Percentiles rank a stretch among this genome's conserved stretches.
phyloP scores from a whole-genome alignment of 108 stramenopile genomes.

The Conticribra weissflogii region DNA sequence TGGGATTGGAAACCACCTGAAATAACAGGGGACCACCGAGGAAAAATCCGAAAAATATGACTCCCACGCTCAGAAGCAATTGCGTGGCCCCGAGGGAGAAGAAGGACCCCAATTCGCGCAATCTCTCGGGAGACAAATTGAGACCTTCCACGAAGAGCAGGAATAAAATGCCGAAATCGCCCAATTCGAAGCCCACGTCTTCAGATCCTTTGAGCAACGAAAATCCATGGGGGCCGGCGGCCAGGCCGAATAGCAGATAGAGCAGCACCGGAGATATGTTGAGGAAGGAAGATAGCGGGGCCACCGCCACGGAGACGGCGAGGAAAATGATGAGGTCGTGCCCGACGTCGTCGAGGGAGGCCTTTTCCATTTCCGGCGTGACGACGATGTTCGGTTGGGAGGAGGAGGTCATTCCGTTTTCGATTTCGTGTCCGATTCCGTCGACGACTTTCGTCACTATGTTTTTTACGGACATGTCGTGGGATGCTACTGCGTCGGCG shows the following conservation, averaged over 20 bases:
- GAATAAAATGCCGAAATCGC: conserved; percentile 84
- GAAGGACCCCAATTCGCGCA: conserved; percentile 61
- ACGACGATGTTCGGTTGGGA: not conserved
- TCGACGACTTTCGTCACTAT: conserved; percentile 20
- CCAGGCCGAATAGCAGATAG: conserved; percentile 60
- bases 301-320: conserved; percentile 55
- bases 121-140: conserved; percentile 58
- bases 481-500: not conserved
- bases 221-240: conserved; percentile 68
- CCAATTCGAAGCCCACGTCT: conserved; percentile 63
- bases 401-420: conserved; percentile 3
- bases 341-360: conserved; percentile 47
- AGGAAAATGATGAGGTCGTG: conserved; percentile 74
- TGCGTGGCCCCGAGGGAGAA: conserved; percentile 65
- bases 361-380: conserved; percentile 48
- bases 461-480: conserved; percentile 15
- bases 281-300: conserved; percentile 56
- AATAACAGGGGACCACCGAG: conserved; percentile 63
- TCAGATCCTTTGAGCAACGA: conserved; percentile 51
- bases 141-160: conserved; percentile 75
- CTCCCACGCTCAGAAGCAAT: conserved; percentile 56
- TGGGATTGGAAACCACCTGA: conserved; percentile 56
- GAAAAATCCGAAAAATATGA: conserved; percentile 64
- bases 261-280: conserved; percentile 62
- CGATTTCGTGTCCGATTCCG: conserved; percentile 29